These are phyloP conservation scores for Gossypium lobatum DNA, from an alignment of 441 rosid species.

Conservation along the genomic window DNA sequence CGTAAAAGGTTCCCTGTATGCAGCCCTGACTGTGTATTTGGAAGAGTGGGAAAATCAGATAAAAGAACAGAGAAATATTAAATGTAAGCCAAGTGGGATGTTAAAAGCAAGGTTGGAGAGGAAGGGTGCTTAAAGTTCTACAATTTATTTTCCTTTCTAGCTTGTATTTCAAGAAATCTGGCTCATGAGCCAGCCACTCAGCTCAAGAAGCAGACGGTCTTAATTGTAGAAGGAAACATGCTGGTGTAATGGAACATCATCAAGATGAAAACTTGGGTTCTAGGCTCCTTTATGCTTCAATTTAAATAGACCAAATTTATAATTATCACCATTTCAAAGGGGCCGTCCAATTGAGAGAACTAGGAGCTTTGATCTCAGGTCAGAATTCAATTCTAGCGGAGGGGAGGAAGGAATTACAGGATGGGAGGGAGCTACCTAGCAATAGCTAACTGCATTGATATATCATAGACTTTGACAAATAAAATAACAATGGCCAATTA, in stretches of 20 bases:
- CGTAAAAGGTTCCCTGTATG: conserved; percentile 61
- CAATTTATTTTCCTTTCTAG: background rate
- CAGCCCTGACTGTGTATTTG: conserved; percentile 50
- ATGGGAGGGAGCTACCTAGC: background rate
- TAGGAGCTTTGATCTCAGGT: background rate
- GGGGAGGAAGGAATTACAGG: background rate
- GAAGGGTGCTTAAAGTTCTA: background rate
- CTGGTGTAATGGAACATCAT: background rate
- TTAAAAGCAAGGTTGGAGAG: background rate
- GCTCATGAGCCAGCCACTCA: background rate
- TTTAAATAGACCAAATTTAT: background rate
- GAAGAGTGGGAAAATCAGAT: background rate
- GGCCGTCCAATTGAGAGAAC: background rate
- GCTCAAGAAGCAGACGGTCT: background rate
- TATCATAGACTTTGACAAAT: background rate
- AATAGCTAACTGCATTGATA: background rate
- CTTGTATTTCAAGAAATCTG: background rate
- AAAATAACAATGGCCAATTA: background rate
- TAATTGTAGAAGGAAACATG: background rate
- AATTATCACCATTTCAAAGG: background rate
- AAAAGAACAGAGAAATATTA: conserved; percentile 5
- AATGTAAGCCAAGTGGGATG: conserved; percentile 13
- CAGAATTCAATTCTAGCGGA: background rate
- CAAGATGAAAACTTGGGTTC: background rate
- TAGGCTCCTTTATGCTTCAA: background rate